Conservation (phyloP, 1,139 yeast genomes). For the Groenewaldozyma auringiensis region DNA sequence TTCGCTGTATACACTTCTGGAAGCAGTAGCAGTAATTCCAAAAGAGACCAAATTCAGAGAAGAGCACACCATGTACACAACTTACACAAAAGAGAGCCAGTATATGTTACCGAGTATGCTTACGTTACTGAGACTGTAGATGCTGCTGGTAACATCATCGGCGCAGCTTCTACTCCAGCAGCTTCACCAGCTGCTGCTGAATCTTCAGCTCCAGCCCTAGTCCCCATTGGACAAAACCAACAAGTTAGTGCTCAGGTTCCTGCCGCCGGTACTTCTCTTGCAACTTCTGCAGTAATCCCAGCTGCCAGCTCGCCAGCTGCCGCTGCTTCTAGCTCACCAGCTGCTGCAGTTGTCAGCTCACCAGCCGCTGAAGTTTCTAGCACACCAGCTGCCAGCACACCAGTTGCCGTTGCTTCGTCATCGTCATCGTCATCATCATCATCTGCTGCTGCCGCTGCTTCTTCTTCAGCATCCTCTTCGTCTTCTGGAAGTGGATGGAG, state of each 20-base stretch:
- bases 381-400: constrained; percentile 18
- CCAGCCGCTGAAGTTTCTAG: constrained; percentile 21
- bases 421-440: constrained; percentile 17
- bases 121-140: constrained; percentile 70
- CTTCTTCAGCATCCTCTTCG: constrained; percentile 20
- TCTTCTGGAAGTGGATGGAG: constrained; percentile 50
- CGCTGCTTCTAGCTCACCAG: constrained; percentile 15
- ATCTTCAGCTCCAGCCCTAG: constrained; percentile 18
- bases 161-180: constrained; percentile 33
- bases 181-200: constrained; percentile 18
- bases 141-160: constrained; percentile 43
- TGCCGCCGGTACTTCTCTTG: constrained; percentile 20
- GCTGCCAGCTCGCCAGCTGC: constrained; percentile 15
- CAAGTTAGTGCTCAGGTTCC: constrained; percentile 6
- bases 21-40: constrained; percentile 30
- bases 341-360: constrained; percentile 17
- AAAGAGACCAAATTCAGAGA: constrained; percentile 26
- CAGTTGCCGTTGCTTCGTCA: constrained; percentile 18
- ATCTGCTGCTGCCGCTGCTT: constrained; percentile 15
- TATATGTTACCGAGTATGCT: constrained; percentile 34
- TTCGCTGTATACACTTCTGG: constrained; percentile 57
- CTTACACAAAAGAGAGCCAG: constrained; percentile 47
- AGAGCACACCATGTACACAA: constrained; percentile 44
- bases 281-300: constrained; percentile 14
- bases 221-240: constrained; percentile 3